Evolutionary conservation across 2,329 filamentous ascomycete species (phyloP), one percentile per base, ranked within the genome.

Genomic region (Colletotrichum chlorophyti): DNA sequence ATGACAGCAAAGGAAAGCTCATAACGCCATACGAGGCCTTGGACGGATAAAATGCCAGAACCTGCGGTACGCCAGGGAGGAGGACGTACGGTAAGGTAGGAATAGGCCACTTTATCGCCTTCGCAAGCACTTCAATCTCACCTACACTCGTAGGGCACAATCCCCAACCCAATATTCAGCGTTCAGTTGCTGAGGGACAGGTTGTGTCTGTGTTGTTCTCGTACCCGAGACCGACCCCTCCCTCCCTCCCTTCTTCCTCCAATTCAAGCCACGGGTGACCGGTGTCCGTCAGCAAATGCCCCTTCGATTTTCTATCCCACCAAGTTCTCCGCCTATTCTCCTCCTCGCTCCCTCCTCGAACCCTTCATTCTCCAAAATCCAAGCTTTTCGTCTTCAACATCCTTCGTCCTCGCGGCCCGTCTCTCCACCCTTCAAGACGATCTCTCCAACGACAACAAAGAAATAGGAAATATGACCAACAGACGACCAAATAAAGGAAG

Each of bases 401-500:
- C 12, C n/a, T n/a, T n/a, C n/a, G n/a, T n/a, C n/a, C n/a, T n/a
- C n/a, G n/a, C n/a, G n/a, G n/a, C n/a, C n/a, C n/a, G n/a, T n/a
- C n/a, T n/a, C n/a, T n/a, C n/a, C n/a, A n/a, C n/a, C n/a, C n/a
- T n/a, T n/a, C n/a, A n/a, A 26, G 29, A 37, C 24, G 19, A n/a
- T 29, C 27, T 17, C 24, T 27, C 40, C 24, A 38, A 31, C 24
- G 9, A 41, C 37, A 12, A 29, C 21, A 31, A 15, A 23, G 12
- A 31, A 26, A 31, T 31, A 47, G 26, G 17, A 42, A 46, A 45
- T 6, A 21, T 29, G 34, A 38, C 48, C 42, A 27, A 53, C 47
- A 32, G 27, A 52, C 19, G 53, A 47, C 53, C 40, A 42, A 59
- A 53, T 48, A 59, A 60, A 24, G 38, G 29, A 53, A 53, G 35